These are phyloP conservation scores for Diplodia scrobiculata DNA, from an alignment of 2,329 filamentous ascomycete species.

Conservation along the genomic window DNA sequence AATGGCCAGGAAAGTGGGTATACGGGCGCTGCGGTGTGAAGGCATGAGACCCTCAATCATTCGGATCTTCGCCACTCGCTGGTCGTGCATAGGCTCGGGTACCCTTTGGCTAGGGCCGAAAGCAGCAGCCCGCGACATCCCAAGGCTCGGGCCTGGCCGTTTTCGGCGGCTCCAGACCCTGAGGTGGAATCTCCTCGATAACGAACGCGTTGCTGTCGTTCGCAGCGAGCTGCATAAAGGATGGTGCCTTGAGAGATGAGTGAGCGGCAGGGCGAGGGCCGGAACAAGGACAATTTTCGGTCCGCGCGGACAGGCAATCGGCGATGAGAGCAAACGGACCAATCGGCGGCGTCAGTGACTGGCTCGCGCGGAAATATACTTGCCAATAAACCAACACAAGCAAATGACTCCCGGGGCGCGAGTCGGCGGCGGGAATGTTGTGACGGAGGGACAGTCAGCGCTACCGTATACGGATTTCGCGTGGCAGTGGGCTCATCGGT, in stretches of 20 bases:
- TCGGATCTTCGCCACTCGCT: slow-evolving; percentile 22
- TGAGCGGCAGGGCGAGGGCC: not conserved
- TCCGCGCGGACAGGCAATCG: slow-evolving; percentile 5
- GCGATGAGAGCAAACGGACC: slow-evolving; percentile 8
- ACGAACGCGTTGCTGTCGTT: not conserved
- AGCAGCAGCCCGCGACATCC: slow-evolving; percentile 3
- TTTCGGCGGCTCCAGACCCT: slow-evolving; percentile 4
- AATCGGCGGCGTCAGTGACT: not conserved
- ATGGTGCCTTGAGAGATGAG: not conserved
- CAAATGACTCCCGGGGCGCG: not conserved
- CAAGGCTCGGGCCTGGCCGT: not conserved
- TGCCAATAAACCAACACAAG: not conserved
- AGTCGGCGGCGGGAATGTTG: not conserved
- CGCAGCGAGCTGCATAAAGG: not conserved
- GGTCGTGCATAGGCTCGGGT: not conserved
- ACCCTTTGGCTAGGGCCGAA: not conserved
- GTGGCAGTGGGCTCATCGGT: not conserved
- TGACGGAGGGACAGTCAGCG: not conserved
- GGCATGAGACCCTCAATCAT: not conserved
- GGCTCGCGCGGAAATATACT: not conserved
- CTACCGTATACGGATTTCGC: not conserved
- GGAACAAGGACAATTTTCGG: slow-evolving; percentile 15
- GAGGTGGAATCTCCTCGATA: not conserved
- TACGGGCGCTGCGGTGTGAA: slow-evolving; percentile 19
- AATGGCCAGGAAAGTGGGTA: slow-evolving; percentile 5